phyloP scores from a whole-genome alignment of 805 yeast species.

The Lipomyces sp. region DNA sequence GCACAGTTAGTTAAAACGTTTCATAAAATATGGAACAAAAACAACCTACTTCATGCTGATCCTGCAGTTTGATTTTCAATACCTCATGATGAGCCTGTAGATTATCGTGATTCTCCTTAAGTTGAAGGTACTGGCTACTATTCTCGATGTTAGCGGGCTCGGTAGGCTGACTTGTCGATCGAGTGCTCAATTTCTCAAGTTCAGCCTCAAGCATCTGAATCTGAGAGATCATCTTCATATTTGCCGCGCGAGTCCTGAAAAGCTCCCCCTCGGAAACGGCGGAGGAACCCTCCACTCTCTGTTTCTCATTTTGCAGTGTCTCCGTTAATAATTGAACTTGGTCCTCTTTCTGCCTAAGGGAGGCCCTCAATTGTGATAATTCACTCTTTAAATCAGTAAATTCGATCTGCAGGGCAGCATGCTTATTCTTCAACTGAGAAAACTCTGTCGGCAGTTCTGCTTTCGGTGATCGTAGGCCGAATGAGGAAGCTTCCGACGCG shows the following conservation, averaged over 20 bases:
- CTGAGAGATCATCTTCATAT: constrained; percentile 27
- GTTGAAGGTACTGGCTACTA: not conserved
- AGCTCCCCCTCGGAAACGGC: constrained; percentile 24
- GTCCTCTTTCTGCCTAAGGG: constrained; percentile 45
- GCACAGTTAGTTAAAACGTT: not conserved
- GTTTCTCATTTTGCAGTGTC: constrained; percentile 50
- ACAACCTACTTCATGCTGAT: constrained; percentile 27
- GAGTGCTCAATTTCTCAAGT: constrained; percentile 41
- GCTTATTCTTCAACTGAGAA: constrained; percentile 12
- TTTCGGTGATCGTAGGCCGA: not conserved
- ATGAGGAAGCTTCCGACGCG: not conserved
- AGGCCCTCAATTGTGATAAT: constrained; percentile 10
- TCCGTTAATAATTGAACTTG: constrained; percentile 53
- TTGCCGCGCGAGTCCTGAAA: constrained; percentile 28
- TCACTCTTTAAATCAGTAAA: constrained; percentile 7
- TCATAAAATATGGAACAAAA: too few relatives aligned
- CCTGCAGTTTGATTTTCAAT: constrained; percentile 37
- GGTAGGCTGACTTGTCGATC: constrained; percentile 14
- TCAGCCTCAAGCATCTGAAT: constrained; percentile 49
- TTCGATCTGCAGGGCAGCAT: constrained; percentile 11
- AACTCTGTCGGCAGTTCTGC: not conserved
- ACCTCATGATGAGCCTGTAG: constrained; percentile 38
- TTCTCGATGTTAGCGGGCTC: not conserved
- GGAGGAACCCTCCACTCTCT: not conserved
- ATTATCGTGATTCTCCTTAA: constrained; percentile 31